These are phyloP conservation scores for Neurospora sp. DNA, from an alignment of 495 filamentous ascomycete genomes.

Conservation along the genomic window DNA sequence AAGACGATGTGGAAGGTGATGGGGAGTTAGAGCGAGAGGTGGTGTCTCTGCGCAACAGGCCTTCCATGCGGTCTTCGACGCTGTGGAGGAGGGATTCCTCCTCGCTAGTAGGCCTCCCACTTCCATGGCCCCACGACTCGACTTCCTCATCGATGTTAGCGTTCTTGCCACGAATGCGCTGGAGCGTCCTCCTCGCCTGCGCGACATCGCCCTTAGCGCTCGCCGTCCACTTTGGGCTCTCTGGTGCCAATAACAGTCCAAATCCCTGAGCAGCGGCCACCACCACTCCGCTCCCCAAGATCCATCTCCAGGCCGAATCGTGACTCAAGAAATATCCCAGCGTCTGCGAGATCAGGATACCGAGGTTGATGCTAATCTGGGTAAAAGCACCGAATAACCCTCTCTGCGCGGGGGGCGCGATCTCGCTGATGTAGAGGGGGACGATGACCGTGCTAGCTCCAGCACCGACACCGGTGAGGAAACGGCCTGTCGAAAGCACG, in stretches of 20 bases:
- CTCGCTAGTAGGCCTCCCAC: constrained; percentile 25
- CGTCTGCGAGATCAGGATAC: constrained; percentile 74
- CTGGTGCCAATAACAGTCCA: constrained; percentile 60
- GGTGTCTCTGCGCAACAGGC: constrained; percentile 13
- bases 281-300: constrained; percentile 62
- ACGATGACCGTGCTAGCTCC: constrained; percentile 87
- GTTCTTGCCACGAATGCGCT: constrained; percentile 61
- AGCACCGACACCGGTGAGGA: constrained; percentile 73
- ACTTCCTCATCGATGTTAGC: constrained; percentile 68
- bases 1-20: not conserved
- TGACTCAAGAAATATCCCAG: constrained; percentile 80
- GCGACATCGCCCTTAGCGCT: constrained; percentile 48
- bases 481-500: constrained; percentile 59
- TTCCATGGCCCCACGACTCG: constrained; percentile 45
- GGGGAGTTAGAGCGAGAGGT: constrained; percentile 3
- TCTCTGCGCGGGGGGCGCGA: constrained; percentile 65
- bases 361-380: constrained; percentile 89
- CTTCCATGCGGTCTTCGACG: constrained; percentile 7
- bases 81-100: constrained; percentile 36
- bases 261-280: constrained; percentile 56
- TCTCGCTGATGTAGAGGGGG: constrained; percentile 89
- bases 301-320: constrained; percentile 69
- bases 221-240: constrained; percentile 80
- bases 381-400: constrained; percentile 89
- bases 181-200: constrained; percentile 54